Base-by-base conservation (phyloP, 108 stramenopile genomes). In the Cyclotella distinguenda region DNA sequence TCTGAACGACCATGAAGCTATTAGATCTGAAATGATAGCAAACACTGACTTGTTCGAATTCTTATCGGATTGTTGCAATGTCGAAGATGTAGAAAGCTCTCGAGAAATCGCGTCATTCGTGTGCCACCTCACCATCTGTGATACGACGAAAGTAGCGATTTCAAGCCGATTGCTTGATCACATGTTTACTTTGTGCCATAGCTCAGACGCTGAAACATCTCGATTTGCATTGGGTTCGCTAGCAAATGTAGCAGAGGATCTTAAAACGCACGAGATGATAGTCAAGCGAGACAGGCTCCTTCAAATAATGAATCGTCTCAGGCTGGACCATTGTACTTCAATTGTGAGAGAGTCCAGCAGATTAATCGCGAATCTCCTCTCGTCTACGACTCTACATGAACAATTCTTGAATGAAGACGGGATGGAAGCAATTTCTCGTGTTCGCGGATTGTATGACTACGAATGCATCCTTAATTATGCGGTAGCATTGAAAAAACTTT, bases 171-270 rank as follows among this genome's bases (percentile, higher is more conserved):
- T 81, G 52, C 66, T 86, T 39, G 34, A 50, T 43, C 54, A 82
- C 19, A 21, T 72, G 4, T 11, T 82, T n/a, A 35, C 49, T 46
- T 45, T 85, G 16, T 47, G 47, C 36, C 39, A 88, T 59, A 69
- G 66, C 50, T 27, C 65, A 6, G 93, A 94, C 54, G 60, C 76
- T 6, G 92, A 93, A 57, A 75, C 77, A 11, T 63, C 88, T 27
- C 83, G 90, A 49, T 81, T 88, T 12, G 90, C 88, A 5, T 67
- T 82, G 12, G 93, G 80, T 12, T 62, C 89, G 15, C 44, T 90
- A 9, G 90, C 90, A 19, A 94, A 91, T 63, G 71, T 87, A 10
- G 70, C 79, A 16, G 85, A 91, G 65, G 83, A 87, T 38, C 42
- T 55, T 22, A 64, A 64, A 2, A 65, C 81, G 23, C 88, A 86